Evolutionary conservation across 2,329 filamentous ascomycete species (phyloP), one percentile per base, ranked within the genome.

Genomic region (Pyrenophora tritici-repentis): DNA sequence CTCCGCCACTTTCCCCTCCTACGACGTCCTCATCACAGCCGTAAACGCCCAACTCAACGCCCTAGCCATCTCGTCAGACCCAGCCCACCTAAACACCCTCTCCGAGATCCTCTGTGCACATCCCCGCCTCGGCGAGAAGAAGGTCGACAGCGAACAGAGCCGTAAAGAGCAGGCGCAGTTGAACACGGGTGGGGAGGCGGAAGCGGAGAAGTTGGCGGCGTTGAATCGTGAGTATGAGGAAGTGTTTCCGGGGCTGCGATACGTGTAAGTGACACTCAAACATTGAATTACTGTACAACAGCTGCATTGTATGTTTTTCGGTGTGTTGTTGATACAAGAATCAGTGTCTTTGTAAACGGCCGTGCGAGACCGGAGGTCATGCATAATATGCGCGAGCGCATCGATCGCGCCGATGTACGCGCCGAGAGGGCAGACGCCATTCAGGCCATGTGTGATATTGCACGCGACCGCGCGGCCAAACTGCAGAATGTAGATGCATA

Each of bases 361-460:
- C 82, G 92, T 39, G 81, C 83, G 34, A 80, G 91, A 49, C 80
- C 83, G 1, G 83, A 84, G 55, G 87, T 97, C 47, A 90, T 96
- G 87, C 79, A 84, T 56, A 86, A 96, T 65, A 96, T 96, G 89
- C 82, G 82, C 56, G 71, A 75, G 44, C 81, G 92, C 44, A 96
- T 96, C 65, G 82, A 80, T 13, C 78, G 86, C 44, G 85, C 81
- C 1, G 83, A 93, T 70, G 78, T 86, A 43, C 74, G 79, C 18
- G 78, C 78, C 13, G 92, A 97, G 75, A 83, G 91, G 55, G 72
- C 78, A 48, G 89, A 89, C 61, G 90, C 84, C 5, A 87, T 96
- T 42, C 81, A 88, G 80, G 90, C 92, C 34, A 96, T 97, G 90
- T 91, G 90, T 67, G 89, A 91, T 64, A 97, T 97, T 67, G 92